Base-by-base conservation (phyloP, 768 basidiomycete genomes). In the Boletus sensibilis region DNA sequence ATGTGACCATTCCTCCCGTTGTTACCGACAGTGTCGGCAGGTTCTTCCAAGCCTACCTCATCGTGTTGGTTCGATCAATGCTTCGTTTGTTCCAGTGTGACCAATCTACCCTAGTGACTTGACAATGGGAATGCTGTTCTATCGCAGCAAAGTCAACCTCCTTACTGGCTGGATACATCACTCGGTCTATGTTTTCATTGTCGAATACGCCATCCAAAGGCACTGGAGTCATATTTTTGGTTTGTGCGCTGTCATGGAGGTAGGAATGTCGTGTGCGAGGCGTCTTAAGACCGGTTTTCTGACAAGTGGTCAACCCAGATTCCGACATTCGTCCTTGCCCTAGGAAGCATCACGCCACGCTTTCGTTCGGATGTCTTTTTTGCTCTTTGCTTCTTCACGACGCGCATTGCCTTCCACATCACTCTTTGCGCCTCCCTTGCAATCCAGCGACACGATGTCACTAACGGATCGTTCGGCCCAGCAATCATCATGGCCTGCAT, bases 101-200 rank as follows among this genome's bases (percentile, higher is more conserved):
- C 60, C 52, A 57, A 56, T 53, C 38, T 44, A 20, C 25, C 50
- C 44, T 57, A 80, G 78, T 51, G 79, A 84, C 68, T 65, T 83
- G 47, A 56, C 72, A 3, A 64, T 81, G 38, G 83, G 82, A 21
- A 65, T 68, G 50, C 31, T 78, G 49, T 74, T 76, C 59, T 84
- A 84, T 64, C 75, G 72, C 12, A 71, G 73, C 48, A 77, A 76
- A 41, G 55, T 82, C 52, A 79, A 78, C n/a, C 44, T 81, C 1
- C 62, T 81, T 34, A 80, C 78, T n/a, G 82, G 82, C 4, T 83
- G 82, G 82, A 70, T 81, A 21, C 82, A 83, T 50, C 79, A 81
- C 60, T 60, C 71, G 1, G 57, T 73, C 27, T 81, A 82, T 59
- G 64, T 81, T 53, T 60, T 69, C 42, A 62, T 82, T 11, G 73